Conservation (phyloP, 2,329 filamentous ascomycete species). For the Xylaria digitata region DNA sequence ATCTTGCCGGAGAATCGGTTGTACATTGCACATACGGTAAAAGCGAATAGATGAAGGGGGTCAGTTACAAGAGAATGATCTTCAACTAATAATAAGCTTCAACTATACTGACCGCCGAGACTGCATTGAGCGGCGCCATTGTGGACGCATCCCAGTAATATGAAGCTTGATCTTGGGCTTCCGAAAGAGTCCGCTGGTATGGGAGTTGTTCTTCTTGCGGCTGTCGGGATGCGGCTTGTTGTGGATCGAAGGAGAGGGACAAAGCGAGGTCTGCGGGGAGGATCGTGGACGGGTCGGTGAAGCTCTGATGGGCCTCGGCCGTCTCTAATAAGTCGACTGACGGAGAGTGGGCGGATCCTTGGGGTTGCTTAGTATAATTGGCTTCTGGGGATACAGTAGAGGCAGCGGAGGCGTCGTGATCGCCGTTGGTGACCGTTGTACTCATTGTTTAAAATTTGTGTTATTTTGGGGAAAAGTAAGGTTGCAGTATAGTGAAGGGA, state of each 20-base stretch:
- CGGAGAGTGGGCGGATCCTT: conserved; percentile 36
- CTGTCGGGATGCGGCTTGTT: conserved; percentile 25
- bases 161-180: conserved; percentile 51
- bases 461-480: not conserved
- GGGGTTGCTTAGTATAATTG: conserved; percentile 11
- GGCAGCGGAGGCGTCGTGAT: conserved; percentile 31
- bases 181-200: conserved; percentile 17
- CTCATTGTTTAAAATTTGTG: conserved; percentile 30
- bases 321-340: conserved; percentile 44
- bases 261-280: conserved; percentile 46
- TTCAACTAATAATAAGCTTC: conserved; percentile 22
- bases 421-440: conserved; percentile 31
- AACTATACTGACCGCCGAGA: conserved; percentile 62
- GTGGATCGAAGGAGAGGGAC: conserved; percentile 43
- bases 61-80: not conserved
- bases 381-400: conserved; percentile 21
- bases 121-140: conserved; percentile 67
- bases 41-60: not conserved
- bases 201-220: conserved; percentile 8
- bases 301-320: conserved; percentile 43
- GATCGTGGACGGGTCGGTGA: conserved; percentile 39
- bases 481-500: conserved; percentile 14
- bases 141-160: conserved; percentile 68
- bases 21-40: not conserved
- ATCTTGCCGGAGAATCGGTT: not conserved